Conservation (phyloP, 176 grass and related monocot species). For the Triticum monococcum region DNA sequence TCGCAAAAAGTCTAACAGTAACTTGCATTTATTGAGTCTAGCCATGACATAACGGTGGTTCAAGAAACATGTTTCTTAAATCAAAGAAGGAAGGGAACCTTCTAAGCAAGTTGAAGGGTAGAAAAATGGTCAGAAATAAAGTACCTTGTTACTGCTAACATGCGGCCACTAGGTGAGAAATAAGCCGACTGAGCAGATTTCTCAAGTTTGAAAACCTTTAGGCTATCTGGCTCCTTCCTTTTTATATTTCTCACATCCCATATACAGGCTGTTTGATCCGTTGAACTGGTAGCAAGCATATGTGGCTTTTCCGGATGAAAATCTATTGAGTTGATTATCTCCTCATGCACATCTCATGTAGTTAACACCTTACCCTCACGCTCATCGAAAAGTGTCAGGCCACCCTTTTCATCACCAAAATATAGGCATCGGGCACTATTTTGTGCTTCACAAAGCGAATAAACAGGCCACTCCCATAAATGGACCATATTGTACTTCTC, state of each 20-base stretch:
- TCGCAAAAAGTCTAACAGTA: not conserved
- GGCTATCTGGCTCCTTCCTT: conserved; percentile 20
- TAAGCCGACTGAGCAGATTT: conserved; percentile 50
- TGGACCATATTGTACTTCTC: conserved; percentile 52
- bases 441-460: conserved; percentile 42
- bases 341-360: conserved; percentile 36
- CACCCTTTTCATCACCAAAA: conserved; percentile 36
- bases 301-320: conserved; percentile 53
- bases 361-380: conserved; percentile 36
- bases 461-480: conserved; percentile 27
- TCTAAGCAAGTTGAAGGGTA: not conserved
- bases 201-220: conserved; percentile 38
- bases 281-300: conserved; percentile 63
- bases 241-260: conserved; percentile 66
- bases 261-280: conserved; percentile 46
- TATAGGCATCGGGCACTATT: conserved; percentile 39
- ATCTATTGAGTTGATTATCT: conserved; percentile 53
- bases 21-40: not conserved
- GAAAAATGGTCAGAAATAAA: not conserved
- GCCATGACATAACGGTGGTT: not conserved
- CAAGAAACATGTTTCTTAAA: conserved; percentile 4
- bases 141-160: conserved; percentile 64
- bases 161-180: conserved; percentile 61
- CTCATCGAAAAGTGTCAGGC: conserved; percentile 53
- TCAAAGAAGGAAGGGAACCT: not conserved